Percentiles rank a stretch among this genome's conserved stretches.
Conservation (phyloP, 371 early-diverging fungal species). For the Thermomucor indicae-seudaticae region DNA sequence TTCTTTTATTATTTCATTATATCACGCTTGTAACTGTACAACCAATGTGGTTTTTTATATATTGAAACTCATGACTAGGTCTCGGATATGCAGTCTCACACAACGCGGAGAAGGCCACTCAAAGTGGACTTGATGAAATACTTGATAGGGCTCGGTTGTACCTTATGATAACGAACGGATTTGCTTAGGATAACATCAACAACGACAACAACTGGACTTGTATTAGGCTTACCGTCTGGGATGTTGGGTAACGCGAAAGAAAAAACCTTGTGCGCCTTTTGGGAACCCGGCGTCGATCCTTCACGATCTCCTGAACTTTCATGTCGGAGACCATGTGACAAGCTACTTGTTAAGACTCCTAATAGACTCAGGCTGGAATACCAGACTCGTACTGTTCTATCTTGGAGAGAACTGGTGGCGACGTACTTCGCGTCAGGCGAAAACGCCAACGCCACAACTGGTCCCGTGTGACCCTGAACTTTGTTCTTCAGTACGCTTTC, state of each 20-base stretch:
- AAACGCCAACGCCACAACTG: conserved; percentile 70
- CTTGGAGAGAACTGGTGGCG: conserved; percentile 69
- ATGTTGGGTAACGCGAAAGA: conserved; percentile 62
- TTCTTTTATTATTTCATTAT: too few relatives aligned
- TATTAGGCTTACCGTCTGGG: conserved; percentile 15
- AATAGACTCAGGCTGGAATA: conserved; percentile 70
- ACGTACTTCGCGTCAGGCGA: conserved; percentile 79
- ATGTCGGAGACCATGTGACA: conserved; percentile 28
- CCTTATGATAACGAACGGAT: neutral
- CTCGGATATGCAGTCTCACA: conserved; percentile 54
- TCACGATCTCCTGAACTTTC: neutral
- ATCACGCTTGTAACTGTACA: too few relatives aligned
- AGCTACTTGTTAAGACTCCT: conserved; percentile 62
- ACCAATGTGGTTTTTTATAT: too few relatives aligned
- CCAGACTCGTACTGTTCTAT: conserved; percentile 75
- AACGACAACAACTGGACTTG: neutral
- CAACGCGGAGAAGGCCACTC: conserved; percentile 67
- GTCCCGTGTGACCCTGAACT: conserved; percentile 58
- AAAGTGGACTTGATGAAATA: conserved; percentile 55
- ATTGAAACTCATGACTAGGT: conserved; percentile 63
- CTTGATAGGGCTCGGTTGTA: conserved; percentile 28
- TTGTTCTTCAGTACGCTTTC: neutral
- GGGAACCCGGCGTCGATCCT: conserved; percentile 23
- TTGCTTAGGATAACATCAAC: conserved; percentile 6
- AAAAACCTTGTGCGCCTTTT: conserved; percentile 57